Evolutionary conservation across 495 filamentous ascomycete species (phyloP).

Genomic region (Neurospora hispaniola): DNA sequence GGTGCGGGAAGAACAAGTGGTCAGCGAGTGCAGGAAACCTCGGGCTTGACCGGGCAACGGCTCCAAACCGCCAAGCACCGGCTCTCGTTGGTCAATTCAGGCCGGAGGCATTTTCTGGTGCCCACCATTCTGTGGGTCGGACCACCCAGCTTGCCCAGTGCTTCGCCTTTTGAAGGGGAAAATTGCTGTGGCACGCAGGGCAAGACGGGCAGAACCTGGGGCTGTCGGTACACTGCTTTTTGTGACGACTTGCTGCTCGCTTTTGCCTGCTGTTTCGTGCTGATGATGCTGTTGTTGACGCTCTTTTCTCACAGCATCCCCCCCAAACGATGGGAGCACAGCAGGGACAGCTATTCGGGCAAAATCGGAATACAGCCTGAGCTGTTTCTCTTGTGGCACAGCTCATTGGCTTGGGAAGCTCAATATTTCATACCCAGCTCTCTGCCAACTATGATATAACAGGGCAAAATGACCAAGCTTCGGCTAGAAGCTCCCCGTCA

Average conservation of each 20-base stretch:
- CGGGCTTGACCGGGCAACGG: conserved; percentile 30
- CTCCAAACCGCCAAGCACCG: conserved; percentile 11
- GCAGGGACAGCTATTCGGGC: not conserved
- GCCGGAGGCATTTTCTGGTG: conserved; percentile 15
- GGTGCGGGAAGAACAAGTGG: conserved; percentile 21
- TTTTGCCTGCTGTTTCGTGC: not conserved
- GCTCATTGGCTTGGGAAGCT: not conserved
- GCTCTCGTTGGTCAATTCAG: conserved; percentile 25
- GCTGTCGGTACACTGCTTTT: not conserved
- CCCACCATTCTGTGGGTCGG: conserved; percentile 20
- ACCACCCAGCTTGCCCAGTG: conserved; percentile 6
- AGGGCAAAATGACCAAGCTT: not conserved
- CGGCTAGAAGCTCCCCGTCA: not conserved
- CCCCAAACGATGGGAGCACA: not conserved
- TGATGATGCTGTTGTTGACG: not conserved
- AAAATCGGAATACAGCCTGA: not conserved
- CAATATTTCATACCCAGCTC: not conserved
- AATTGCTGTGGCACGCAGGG: conserved; percentile 15
- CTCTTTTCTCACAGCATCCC: not conserved
- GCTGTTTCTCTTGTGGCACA: not conserved
- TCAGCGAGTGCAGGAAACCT: conserved; percentile 23
- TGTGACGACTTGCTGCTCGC: not conserved
- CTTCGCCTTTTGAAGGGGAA: conserved; percentile 4
- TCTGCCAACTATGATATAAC: not conserved
- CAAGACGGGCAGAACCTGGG: not conserved